Evolutionary conservation across 2,329 filamentous ascomycete species (phyloP), one percentile per base, ranked within the genome.

Genomic region (Pseudogymnoascus sp.): DNA sequence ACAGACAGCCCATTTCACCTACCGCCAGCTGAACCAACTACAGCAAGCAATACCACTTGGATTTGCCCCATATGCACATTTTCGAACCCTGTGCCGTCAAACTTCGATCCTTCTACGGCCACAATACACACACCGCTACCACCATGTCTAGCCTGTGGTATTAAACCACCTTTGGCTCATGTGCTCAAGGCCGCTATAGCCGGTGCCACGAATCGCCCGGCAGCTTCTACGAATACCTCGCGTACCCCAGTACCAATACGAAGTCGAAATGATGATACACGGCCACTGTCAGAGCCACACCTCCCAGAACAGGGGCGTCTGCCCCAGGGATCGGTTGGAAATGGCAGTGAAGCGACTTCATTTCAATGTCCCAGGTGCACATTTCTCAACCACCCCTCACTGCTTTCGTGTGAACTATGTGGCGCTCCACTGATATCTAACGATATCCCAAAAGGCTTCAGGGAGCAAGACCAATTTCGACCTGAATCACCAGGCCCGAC

Each of bases 11-110:
- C 75, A 2, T 75, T 78, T 64, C 73, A 79, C 62, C 68, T 74
- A 39, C 70, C 77, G 61, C 74, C 76, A 57, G 72, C 78, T 12
- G 76, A 80, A 14, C 77, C 82, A 33, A 67, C 78, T 1, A 75
- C 81, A 12, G 72, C 78, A 12, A 81, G 79, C 66, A 83, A 80
- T 63, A 90, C 90, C 5, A 97, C 92, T 3, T 97, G 93, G 93
- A 87, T 97, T 18, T 97, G 93, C 76, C 88, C 90, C 1, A 97
- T 97, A 69, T 97, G 93, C 79, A 93, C 89, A 67, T 95, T 96
- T 71, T 93, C 92, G 8, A 97, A 97, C 70, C 88, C 90, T 0
- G 86, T 97, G 1, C 92, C 94, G 0, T 89, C 90, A 37, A 97
- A 96, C 73, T 97, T 97, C 72, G 93, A 97, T 69, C 89, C 92